Evolutionary conservation across 768 basidiomycete species (phyloP), one percentile per base, ranked within the genome.

Genomic region (Amanita polypyramis): DNA sequence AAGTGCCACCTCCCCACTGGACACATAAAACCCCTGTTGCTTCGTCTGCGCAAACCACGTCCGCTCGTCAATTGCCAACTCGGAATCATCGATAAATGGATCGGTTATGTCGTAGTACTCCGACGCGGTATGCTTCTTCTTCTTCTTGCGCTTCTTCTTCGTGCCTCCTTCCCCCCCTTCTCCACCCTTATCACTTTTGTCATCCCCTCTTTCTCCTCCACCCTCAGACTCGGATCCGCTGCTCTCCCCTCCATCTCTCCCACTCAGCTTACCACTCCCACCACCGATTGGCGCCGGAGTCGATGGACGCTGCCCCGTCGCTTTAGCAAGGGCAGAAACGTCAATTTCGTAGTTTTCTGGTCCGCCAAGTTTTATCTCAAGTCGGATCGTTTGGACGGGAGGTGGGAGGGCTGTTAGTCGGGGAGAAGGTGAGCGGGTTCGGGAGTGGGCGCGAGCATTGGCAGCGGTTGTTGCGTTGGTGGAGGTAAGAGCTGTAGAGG

Each of bases 51-150:
- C 90, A 56, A 93, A 87, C 66, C 77, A 90, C 2, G 85, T 92
- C 4, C 95, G 82, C 60, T 94, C 82, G 67, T 98, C 94, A 39
- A 94, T 68, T 20, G 79, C 82, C 48, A 95, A 70, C 60, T 98
- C 95, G 1, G 91, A 90, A 65, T 99, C 96, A 71, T 99, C 96
- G 59, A 99, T 96, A 68, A 98, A 98, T 0, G 90, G 86, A 66
- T 99, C 96, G 0, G 73, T 68, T 15, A 82, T 71, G 67, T 99
- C 95, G 70, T 99, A 99, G 58, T 92, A 89, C 59, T 86, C 88
- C 17, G 78, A 66, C 0, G 71, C 69, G 1, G 64, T 61, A 49
- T 70, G 75, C 59, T 79, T 81, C 62, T 65, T 62, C 62, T 65
- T 62, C 46, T 57, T 61, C 55, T 60, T 61, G 65, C 69, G 74